Percentiles rank a stretch among this genome's conserved stretches.
These are phyloP conservation scores for Alternaria longipes DNA, from an alignment of 2,329 filamentous ascomycete species.

Conservation along the genomic window DNA sequence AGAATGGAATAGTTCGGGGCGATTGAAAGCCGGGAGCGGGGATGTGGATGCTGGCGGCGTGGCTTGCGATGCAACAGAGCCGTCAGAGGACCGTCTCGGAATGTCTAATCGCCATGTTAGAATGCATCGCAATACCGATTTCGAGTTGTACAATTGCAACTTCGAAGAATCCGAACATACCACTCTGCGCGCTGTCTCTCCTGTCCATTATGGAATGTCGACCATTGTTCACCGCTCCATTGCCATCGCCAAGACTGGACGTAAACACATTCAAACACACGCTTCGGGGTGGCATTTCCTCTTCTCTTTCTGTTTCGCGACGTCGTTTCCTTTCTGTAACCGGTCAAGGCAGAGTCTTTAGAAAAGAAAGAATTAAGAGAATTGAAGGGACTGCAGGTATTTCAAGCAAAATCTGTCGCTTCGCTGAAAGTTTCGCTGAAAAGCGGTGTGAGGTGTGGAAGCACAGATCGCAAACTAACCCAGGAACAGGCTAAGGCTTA, in stretches of 20 bases:
- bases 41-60: conserved; percentile 23
- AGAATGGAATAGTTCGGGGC: conserved; percentile 35
- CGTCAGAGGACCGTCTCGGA: conserved; percentile 32
- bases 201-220: conserved; percentile 32
- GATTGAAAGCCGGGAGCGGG: conserved; percentile 33
- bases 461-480: conserved; percentile 46
- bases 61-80: conserved; percentile 30
- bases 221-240: conserved; percentile 40
- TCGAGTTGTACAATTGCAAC: conserved; percentile 3
- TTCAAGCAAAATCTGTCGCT: conserved; percentile 38
- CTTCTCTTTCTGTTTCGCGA: conserved; percentile 18
- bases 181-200: conserved; percentile 43
- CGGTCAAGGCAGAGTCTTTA: conserved; percentile 21
- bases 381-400: conserved; percentile 28
- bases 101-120: conserved; percentile 26
- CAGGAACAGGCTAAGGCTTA: conserved; percentile 43
- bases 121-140: neutral
- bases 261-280: conserved; percentile 51
- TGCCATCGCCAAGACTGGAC: conserved; percentile 40
- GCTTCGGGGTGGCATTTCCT: conserved; percentile 48
- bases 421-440: conserved; percentile 41
- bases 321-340: conserved; percentile 14
- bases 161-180: conserved; percentile 18
- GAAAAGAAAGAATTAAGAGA: conserved; percentile 14
- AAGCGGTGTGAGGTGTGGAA: conserved; percentile 51